These are phyloP conservation scores for Schizosaccharomyces octosporus DNA, from an alignment of 805 yeast genomes.

Conservation along the genomic window DNA sequence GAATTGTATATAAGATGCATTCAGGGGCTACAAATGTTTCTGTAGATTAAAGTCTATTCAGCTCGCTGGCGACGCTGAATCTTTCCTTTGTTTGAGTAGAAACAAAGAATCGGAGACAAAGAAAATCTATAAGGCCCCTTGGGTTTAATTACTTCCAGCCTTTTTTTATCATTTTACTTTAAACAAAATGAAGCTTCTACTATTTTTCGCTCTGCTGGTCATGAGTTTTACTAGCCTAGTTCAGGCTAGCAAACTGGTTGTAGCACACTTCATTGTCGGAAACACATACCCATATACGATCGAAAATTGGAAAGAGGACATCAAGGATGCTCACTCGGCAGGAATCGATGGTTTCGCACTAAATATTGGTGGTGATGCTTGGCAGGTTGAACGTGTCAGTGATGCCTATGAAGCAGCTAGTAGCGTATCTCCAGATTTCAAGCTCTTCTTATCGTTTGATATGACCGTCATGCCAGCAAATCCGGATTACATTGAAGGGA, in stretches of 20 bases:
- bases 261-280: slow-evolving; percentile 1
- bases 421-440: background rate
- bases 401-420: background rate
- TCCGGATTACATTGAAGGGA: background rate
- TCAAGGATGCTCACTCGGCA: background rate
- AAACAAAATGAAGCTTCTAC: background rate
- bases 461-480: background rate
- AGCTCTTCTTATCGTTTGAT: background rate
- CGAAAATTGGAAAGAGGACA: background rate
- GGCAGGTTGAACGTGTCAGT: background rate
- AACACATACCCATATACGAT: slow-evolving; percentile 1
- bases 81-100: background rate
- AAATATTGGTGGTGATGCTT: background rate
- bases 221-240: background rate
- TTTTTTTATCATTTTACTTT: background rate
- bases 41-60: too few species aligned
- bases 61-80: too few species aligned
- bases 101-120: background rate
- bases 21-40: too few species aligned
- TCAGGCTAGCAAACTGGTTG: background rate
- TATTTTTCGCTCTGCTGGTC: background rate
- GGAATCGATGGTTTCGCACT: slow-evolving; percentile 2
- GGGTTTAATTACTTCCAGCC: background rate
- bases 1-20: background rate
- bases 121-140: background rate